Percentiles rank a stretch among this genome's conserved stretches.
These are phyloP conservation scores for Yamagishiella unicocca DNA, from an alignment of 139 green algal species.

Conservation along the genomic window DNA sequence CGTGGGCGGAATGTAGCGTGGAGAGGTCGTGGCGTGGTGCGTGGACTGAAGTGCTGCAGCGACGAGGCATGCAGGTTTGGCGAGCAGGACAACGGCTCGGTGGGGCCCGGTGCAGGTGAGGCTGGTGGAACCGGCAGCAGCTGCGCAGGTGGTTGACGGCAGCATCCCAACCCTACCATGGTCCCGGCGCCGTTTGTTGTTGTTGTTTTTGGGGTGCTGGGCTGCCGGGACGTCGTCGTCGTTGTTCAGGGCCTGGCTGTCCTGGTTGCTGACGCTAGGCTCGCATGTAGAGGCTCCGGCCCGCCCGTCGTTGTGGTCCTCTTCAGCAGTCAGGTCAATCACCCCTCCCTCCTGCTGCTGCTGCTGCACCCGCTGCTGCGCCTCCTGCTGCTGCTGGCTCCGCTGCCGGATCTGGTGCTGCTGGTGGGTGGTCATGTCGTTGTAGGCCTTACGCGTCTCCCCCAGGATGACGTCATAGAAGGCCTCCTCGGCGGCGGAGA, in stretches of 20 bases:
- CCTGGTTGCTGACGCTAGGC: neutral
- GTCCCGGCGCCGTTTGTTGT: neutral
- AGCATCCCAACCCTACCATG: neutral
- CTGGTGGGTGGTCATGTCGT: neutral
- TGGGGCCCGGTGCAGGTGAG: too few species aligned
- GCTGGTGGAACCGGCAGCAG: too few species aligned
- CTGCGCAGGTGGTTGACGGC: neutral
- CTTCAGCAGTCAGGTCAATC: conserved; percentile 20
- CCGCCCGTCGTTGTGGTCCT: neutral
- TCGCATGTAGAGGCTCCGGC: neutral
- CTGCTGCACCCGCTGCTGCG: neutral
- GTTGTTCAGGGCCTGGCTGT: neutral
- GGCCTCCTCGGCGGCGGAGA: conserved; percentile 62
- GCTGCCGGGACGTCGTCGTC: too few species aligned
- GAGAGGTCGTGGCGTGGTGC: too few species aligned
- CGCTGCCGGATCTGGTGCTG: neutral
- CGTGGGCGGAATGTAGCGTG: too few species aligned
- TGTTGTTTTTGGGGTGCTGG: neutral
- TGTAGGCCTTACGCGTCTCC: conserved; percentile 18
- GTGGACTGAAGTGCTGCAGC: too few species aligned
- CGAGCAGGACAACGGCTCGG: too few species aligned
- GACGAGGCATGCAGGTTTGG: too few species aligned
- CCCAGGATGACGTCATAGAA: conserved; percentile 66
- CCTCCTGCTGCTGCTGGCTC: neutral
- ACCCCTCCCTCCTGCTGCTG: neutral